These are phyloP conservation scores for Pyrenophora teres DNA, from an alignment of 2,329 filamentous ascomycete species.

Conservation along the genomic window DNA sequence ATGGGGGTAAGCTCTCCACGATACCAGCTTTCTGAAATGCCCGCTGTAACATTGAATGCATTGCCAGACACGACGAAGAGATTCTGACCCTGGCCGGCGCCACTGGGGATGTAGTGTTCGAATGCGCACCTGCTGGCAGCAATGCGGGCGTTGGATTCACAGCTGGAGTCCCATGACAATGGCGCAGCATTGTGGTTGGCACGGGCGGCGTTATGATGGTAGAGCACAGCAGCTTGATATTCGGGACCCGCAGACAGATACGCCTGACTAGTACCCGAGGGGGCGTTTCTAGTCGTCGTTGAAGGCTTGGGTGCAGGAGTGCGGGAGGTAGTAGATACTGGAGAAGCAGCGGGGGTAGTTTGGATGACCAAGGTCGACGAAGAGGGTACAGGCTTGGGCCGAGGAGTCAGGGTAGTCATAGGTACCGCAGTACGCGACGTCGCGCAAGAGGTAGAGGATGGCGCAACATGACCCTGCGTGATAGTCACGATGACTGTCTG, in stretches of 20 bases:
- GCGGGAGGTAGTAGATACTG: not conserved
- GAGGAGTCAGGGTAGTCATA: not conserved
- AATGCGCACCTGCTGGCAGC: slow-evolving; percentile 80
- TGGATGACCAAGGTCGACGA: not conserved
- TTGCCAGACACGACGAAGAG: slow-evolving; percentile 70
- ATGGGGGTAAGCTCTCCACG: slow-evolving; percentile 72
- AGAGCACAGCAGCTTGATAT: slow-evolving; percentile 51
- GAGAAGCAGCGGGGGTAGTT: slow-evolving; percentile 5
- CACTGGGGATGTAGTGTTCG: slow-evolving; percentile 57
- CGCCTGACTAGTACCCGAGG: slow-evolving; percentile 32
- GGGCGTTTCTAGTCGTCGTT: slow-evolving; percentile 14
- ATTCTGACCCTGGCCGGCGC: slow-evolving; percentile 82
- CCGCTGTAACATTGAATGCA: slow-evolving; percentile 63
- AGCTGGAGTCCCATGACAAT: slow-evolving; percentile 71
- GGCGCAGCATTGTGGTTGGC: slow-evolving; percentile 73
- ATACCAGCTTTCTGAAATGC: slow-evolving; percentile 87
- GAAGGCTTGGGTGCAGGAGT: slow-evolving; percentile 2
- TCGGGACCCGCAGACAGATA: slow-evolving; percentile 29
- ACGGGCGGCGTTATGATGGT: slow-evolving; percentile 87
- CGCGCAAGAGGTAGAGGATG: slow-evolving; percentile 3
- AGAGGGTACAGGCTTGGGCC: slow-evolving; percentile 2
- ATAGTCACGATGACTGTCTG: slow-evolving; percentile 28
- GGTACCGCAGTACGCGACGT: not conserved
- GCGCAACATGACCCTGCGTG: slow-evolving; percentile 3
- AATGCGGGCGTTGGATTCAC: slow-evolving; percentile 58